Conservation (phyloP, 768 basidiomycete species). For the Pulveroboletus sp. region DNA sequence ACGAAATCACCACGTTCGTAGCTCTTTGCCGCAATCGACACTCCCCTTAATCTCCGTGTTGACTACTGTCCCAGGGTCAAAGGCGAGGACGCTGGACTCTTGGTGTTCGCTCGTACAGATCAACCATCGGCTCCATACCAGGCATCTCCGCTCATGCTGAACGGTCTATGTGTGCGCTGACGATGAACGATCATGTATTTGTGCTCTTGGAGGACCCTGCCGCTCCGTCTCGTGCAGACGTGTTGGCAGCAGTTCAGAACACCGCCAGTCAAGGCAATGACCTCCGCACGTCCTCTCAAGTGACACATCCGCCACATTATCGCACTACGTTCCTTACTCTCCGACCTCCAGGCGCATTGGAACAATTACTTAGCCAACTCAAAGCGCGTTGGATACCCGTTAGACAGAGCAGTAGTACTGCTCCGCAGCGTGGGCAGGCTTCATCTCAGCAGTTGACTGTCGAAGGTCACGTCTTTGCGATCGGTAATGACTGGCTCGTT, state of each 20-base stretch:
- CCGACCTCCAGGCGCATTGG: slow-evolving; percentile 66
- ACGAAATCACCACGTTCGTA: slow-evolving; percentile 61
- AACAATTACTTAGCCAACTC: slow-evolving; percentile 68
- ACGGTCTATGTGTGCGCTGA: slow-evolving; percentile 69
- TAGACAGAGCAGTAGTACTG: slow-evolving; percentile 41
- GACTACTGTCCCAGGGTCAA: slow-evolving; percentile 43
- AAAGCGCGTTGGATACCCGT: slow-evolving; percentile 74
- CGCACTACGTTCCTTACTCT: slow-evolving; percentile 75
- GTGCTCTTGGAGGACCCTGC: slow-evolving; percentile 73
- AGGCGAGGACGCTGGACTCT: slow-evolving; percentile 64
- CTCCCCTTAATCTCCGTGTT: slow-evolving; percentile 11
- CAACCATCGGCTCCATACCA: slow-evolving; percentile 55
- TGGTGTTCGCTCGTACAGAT: slow-evolving; percentile 68
- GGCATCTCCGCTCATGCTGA: slow-evolving; percentile 51
- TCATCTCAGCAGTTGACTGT: slow-evolving; percentile 62
- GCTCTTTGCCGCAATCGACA: slow-evolving; percentile 10
- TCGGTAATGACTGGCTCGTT: slow-evolving; percentile 80
- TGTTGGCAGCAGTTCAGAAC: slow-evolving; percentile 35
- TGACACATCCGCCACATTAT: slow-evolving; percentile 48
- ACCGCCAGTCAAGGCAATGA: slow-evolving; percentile 30
- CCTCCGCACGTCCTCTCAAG: slow-evolving; percentile 13
- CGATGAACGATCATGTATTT: slow-evolving; percentile 78
- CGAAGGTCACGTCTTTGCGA: slow-evolving; percentile 68
- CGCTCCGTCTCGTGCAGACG: slow-evolving; percentile 63
- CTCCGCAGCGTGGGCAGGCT: slow-evolving; percentile 43